Percentiles rank a stretch among this genome's conserved stretches.
Evolutionary conservation across 805 yeast genomes (phyloP).

Genomic region (Jamesozyma piceae): DNA sequence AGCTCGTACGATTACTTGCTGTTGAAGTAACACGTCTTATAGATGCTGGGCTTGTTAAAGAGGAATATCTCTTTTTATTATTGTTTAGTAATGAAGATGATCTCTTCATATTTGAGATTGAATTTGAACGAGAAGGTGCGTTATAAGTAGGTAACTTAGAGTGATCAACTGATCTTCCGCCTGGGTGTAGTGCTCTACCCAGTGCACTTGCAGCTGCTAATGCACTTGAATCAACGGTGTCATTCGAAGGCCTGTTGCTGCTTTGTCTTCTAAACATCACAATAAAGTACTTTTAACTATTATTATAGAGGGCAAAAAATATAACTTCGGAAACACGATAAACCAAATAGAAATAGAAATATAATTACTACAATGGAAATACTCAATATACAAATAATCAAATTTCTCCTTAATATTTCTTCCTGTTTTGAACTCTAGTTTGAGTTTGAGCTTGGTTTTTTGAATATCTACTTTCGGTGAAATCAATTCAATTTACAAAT

Average conservation of each 20-base stretch:
- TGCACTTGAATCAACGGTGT: constrained; percentile 39
- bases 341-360: no score
- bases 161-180: constrained; percentile 21
- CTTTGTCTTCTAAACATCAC: constrained; percentile 7
- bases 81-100: constrained; percentile 3
- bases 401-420: no score
- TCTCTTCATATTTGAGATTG: constrained; percentile 9
- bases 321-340: no score
- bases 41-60: constrained; percentile 1
- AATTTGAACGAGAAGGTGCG: constrained; percentile 11
- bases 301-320: no score
- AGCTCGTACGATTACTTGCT: neutral
- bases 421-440: no score
- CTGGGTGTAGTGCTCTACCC: constrained; percentile 37
- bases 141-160: constrained; percentile 20
- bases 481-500: no score
- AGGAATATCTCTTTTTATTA: constrained; percentile 5
- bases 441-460: no score
- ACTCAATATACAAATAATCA: no score
- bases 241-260: constrained; percentile 2
- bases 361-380: no score
- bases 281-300: no score
- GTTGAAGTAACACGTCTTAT: neutral
- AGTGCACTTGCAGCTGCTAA: constrained; percentile 55
- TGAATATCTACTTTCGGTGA: no score